Evolutionary conservation across 352 stramenopile species (phyloP), one percentile per base, ranked within the genome.

Genomic region (Phytophthora hybrid): DNA sequence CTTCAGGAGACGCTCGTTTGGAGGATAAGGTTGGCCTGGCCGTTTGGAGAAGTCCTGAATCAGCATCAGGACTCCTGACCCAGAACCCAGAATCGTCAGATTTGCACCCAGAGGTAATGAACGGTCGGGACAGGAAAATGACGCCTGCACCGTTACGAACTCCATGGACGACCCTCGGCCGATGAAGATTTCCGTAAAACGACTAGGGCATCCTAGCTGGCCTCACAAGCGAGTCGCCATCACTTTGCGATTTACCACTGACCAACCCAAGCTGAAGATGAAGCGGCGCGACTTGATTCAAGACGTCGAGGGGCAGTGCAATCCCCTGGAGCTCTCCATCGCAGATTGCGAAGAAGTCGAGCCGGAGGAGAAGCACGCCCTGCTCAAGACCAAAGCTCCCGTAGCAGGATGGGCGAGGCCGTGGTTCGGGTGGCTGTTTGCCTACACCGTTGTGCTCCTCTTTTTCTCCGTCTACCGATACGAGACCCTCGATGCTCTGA

Each of bases 91-190:
- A 44, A 44, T 44, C 37, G 37, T 14, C 37, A 44, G 10, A 44
- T 11, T 14, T 18, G 37, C 37, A 44, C 37, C 37, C 37, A 13
- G 37, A 11, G 9, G 37, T 18, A 44, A 44, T 41, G 34, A 16
- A 54, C 47, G 47, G 47, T 26, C 19, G 47, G 18, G 47, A 54
- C 18, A 54, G 47, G 47, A n/a, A 54, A 54, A 29, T 16, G 47
- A 21, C 47, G 47, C 47, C 47, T 26, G 47, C 18, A 31, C 41
- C 47, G 47, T 54, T 54, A 54, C 47, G n/a, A 54, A 54, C 47
- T 54, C n/a, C 16, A 31, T 26, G 47, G n/a, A 31, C 47, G 9
- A 44, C 37, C 37, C 37, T 44, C 37, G 37, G 37, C 5, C 37
- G 13, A 51, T 21, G 18, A 51, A 18, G 19, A 51, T 51, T 51